Percentiles rank a stretch among this genome's conserved stretches.
Evolutionary conservation across 2,329 filamentous ascomycete genomes (phyloP).

Genomic region (Coniochaeta ligniaria): DNA sequence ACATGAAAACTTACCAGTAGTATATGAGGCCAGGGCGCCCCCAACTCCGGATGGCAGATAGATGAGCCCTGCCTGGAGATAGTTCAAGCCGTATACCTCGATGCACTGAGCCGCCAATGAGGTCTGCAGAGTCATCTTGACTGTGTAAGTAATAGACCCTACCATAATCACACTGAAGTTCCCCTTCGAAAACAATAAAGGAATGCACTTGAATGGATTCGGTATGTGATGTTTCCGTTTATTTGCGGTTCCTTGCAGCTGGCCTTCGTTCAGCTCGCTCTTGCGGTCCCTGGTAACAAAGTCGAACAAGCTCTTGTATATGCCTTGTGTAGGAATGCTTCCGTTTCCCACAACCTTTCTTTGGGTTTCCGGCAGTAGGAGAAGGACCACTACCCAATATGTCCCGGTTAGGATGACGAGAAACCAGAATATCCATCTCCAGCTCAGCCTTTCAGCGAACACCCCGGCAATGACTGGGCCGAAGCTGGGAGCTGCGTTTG

Average conservation of each 20-base stretch:
- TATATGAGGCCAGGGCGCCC: constrained; percentile 4
- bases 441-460: constrained; percentile 48
- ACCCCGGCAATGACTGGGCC: constrained; percentile 54
- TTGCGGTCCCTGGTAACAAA: constrained; percentile 2
- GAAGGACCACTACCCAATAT: constrained; percentile 31
- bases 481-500: constrained; percentile 28
- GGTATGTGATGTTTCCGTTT: not conserved
- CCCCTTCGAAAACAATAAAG: constrained; percentile 6
- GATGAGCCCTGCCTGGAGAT: not conserved
- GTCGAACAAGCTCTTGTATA: constrained; percentile 25
- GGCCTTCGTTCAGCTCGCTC: no score
- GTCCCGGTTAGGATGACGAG: constrained; percentile 38
- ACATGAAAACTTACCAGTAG: not conserved
- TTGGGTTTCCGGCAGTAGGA: constrained; percentile 49
- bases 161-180: constrained; percentile 8
- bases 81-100: not conserved
- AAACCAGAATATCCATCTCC: constrained; percentile 58
- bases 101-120: constrained; percentile 8
- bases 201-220: constrained; percentile 6
- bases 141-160: constrained; percentile 7
- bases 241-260: no score
- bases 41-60: not conserved
- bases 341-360: constrained; percentile 45
- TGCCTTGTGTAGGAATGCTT: constrained; percentile 30
- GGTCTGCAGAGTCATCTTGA: constrained; percentile 7